These are phyloP conservation scores for Exserohilum turcica DNA, from an alignment of 2,329 filamentous ascomycete species.

Conservation along the genomic window DNA sequence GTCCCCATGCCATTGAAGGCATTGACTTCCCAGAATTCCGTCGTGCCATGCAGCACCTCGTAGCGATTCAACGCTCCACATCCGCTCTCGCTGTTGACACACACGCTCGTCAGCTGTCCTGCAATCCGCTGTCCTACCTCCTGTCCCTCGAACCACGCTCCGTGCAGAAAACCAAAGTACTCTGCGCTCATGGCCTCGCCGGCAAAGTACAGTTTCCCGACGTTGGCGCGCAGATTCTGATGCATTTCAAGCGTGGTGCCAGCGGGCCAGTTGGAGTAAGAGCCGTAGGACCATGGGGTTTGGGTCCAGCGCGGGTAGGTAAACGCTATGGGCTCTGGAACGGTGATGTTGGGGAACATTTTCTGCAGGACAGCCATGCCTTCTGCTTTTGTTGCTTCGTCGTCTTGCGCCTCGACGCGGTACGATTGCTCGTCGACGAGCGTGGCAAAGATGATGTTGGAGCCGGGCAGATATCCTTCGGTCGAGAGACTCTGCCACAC, in stretches of 20 bases:
- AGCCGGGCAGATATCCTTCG: slow-evolving; percentile 63
- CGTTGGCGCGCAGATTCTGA: slow-evolving; percentile 70
- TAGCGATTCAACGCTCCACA: slow-evolving; percentile 38
- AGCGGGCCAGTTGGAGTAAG: slow-evolving; percentile 71
- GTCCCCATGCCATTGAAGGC: slow-evolving; percentile 38
- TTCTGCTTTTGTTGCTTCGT: slow-evolving; percentile 62
- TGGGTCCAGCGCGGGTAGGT: slow-evolving; percentile 65
- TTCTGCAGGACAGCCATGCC: slow-evolving; percentile 61
- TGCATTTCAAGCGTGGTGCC: slow-evolving; percentile 68
- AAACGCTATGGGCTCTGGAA: slow-evolving; percentile 66
- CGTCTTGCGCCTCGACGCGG: slow-evolving; percentile 63
- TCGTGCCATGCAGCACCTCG: slow-evolving; percentile 41
- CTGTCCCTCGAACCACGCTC: slow-evolving; percentile 45
- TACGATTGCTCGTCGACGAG: slow-evolving; percentile 63
- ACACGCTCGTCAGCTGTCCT: slow-evolving; percentile 31
- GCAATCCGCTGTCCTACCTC: slow-evolving; percentile 42
- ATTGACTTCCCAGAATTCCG: slow-evolving; percentile 33
- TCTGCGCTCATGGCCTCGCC: slow-evolving; percentile 67
- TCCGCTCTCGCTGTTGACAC: slow-evolving; percentile 28
- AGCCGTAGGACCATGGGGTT: slow-evolving; percentile 61
- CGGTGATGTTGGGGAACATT: slow-evolving; percentile 64
- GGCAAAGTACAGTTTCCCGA: slow-evolving; percentile 66
- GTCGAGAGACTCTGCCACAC: slow-evolving; percentile 68
- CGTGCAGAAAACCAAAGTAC: slow-evolving; percentile 70
- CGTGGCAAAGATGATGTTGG: slow-evolving; percentile 69